These are phyloP conservation scores for Pestalotiopsis fici DNA, from an alignment of 2,329 filamentous ascomycete species.

Conservation along the genomic window DNA sequence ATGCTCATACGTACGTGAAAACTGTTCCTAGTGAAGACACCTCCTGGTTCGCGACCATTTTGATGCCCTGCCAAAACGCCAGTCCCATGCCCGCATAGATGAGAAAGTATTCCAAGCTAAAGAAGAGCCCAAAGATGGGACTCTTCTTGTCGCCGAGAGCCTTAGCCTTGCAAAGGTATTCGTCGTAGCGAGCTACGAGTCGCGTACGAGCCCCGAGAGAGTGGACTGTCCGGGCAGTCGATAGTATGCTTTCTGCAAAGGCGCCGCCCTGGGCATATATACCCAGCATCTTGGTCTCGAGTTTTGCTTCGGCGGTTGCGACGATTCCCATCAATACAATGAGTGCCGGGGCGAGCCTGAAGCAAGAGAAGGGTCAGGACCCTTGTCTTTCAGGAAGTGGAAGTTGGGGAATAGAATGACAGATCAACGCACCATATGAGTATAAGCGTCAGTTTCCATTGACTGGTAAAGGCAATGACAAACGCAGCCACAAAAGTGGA, in stretches of 20 bases:
- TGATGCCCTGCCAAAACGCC: slow-evolving; percentile 46
- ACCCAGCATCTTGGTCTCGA: slow-evolving; percentile 33
- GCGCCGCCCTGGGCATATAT: slow-evolving; percentile 34
- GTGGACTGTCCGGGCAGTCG: slow-evolving; percentile 40
- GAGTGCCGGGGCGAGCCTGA: slow-evolving; percentile 9
- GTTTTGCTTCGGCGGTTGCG: slow-evolving; percentile 8
- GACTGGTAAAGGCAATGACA: slow-evolving; percentile 38
- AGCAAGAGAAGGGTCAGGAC: background rate
- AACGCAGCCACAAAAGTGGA: slow-evolving; percentile 39
- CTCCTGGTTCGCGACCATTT: slow-evolving; percentile 25
- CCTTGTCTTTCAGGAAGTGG: background rate
- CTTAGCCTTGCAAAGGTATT: slow-evolving; percentile 36
- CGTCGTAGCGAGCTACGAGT: slow-evolving; percentile 39
- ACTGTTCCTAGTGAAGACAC: slow-evolving; percentile 32
- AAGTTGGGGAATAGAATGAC: background rate
- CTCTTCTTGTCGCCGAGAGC: slow-evolving; percentile 38
- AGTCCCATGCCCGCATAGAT: slow-evolving; percentile 43
- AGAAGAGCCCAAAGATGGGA: slow-evolving; percentile 37
- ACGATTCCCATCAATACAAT: slow-evolving; percentile 6
- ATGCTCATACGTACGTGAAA: slow-evolving; percentile 32
- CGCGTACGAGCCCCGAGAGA: slow-evolving; percentile 42
- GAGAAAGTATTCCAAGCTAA: slow-evolving; percentile 39
- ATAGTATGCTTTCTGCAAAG: slow-evolving; percentile 37
- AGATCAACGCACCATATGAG: slow-evolving; percentile 3
- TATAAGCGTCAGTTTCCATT: slow-evolving; percentile 47